A percentile compares a stretch with the other conserved stretches of the same genome.
These are phyloP conservation scores for Trichoderma semiorbis DNA, from an alignment of 2,329 filamentous ascomycete species.

Conservation along the genomic window DNA sequence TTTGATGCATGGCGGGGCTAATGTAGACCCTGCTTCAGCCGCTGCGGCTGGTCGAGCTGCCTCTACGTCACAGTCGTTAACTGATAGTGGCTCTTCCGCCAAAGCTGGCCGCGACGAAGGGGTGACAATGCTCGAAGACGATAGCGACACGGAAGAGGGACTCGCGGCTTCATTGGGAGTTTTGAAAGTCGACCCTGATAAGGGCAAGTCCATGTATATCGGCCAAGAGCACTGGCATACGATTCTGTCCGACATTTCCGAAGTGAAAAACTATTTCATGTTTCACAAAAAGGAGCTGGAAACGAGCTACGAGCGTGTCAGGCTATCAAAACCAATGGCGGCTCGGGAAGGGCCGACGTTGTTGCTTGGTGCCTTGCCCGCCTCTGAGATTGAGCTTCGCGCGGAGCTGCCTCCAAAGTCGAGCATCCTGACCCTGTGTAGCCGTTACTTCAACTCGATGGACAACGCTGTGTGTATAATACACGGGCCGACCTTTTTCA, in stretches of 20 bases:
- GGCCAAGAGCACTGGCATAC: constrained; percentile 83
- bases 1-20: constrained; percentile 81
- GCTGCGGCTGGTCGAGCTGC: constrained; percentile 30
- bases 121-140: constrained; percentile 49
- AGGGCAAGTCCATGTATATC: constrained; percentile 75
- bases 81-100: constrained; percentile 44
- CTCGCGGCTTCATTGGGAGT: constrained; percentile 72
- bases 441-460: constrained; percentile 85
- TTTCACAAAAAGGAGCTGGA: constrained; percentile 87
- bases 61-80: constrained; percentile 37
- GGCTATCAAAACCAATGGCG: constrained; percentile 60
- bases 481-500: constrained; percentile 81
- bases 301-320: constrained; percentile 72
- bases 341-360: constrained; percentile 69
- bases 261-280: constrained; percentile 88
- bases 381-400: constrained; percentile 73
- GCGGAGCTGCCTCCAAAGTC: constrained; percentile 76
- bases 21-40: constrained; percentile 42
- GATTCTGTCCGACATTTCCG: constrained; percentile 76
- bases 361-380: constrained; percentile 70
- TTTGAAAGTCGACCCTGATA: constrained; percentile 74
- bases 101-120: constrained; percentile 57
- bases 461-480: constrained; percentile 70
- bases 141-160: constrained; percentile 67
- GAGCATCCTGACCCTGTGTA: constrained; percentile 78